Conservation (phyloP, 345 rosid species). For the Eucalyptus erythrocorys region DNA sequence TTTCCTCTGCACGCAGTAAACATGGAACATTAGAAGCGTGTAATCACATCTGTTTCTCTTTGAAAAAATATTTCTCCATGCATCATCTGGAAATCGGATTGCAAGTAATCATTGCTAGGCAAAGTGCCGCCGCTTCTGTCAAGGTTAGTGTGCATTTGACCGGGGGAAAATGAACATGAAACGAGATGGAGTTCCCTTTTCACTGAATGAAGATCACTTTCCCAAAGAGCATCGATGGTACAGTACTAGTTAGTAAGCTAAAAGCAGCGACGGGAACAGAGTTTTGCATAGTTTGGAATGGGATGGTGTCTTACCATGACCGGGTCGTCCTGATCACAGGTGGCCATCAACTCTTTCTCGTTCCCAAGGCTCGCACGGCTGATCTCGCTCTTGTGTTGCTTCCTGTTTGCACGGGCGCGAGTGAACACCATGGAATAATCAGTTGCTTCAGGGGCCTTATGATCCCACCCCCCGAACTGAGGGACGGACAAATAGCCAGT, state of each 20-base stretch:
- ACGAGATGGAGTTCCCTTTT: not conserved
- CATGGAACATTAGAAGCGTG: constrained; percentile 1
- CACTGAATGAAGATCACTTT: not conserved
- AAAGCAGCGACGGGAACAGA: not conserved
- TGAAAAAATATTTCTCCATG: not conserved
- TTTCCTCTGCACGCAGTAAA: constrained; percentile 52
- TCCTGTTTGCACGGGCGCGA: constrained; percentile 58
- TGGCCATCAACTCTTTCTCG: constrained; percentile 27
- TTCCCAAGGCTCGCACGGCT: constrained; percentile 35
- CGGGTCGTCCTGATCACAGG: constrained; percentile 27
- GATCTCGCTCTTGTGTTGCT: constrained; percentile 31
- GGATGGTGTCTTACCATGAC: constrained; percentile 17
- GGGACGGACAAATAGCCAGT: constrained; percentile 44
- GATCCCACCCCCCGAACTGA: constrained; percentile 82
- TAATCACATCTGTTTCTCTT: not conserved
- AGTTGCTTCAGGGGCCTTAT: constrained; percentile 22
- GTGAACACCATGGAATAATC: constrained; percentile 60
- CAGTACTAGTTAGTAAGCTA: not conserved
- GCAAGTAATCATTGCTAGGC: not conserved
- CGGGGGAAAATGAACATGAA: constrained; percentile 25
- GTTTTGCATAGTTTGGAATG: not conserved
- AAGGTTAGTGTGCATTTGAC: constrained; percentile 27
- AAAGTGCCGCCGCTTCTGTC: not conserved
- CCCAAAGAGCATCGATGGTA: not conserved
- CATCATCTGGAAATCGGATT: not conserved